Evolutionary conservation across 2,329 filamentous ascomycete genomes (phyloP).

Genomic region (Aspergillus neotritici): DNA sequence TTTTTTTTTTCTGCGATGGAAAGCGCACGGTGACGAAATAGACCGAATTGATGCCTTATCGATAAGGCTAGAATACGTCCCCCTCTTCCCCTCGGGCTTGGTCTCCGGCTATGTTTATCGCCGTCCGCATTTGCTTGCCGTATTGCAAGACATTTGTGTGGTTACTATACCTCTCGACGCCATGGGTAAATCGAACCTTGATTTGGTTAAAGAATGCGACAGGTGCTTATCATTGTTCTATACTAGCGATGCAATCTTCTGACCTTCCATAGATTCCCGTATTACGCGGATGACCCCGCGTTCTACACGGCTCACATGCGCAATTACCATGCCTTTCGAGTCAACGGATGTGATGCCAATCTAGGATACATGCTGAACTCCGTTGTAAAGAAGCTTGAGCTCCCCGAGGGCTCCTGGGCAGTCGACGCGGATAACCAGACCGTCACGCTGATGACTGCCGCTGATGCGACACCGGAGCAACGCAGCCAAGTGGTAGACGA

Average conservation of each 20-base stretch:
- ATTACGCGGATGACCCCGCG: conserved; percentile 56
- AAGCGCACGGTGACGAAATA: conserved; percentile 22
- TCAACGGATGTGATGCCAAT: conserved; percentile 58
- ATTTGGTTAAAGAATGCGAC: conserved; percentile 54
- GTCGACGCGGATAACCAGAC: conserved; percentile 57
- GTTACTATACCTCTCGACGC: conserved; percentile 3
- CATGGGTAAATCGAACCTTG: conserved; percentile 45
- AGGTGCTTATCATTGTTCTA: conserved; percentile 29
- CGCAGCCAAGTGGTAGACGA: conserved; percentile 55
- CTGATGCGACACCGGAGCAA: conserved; percentile 53
- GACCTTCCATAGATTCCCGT: conserved; percentile 62
- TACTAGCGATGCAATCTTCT: neutral
- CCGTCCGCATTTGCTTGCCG: neutral
- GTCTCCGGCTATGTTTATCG: no score
- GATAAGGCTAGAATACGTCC: conserved; percentile 18
- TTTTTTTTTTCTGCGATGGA: conserved; percentile 20
- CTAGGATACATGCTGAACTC: conserved; percentile 55
- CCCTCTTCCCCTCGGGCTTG: no score
- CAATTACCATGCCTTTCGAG: conserved; percentile 60
- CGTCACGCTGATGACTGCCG: conserved; percentile 55
- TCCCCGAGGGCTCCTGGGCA: conserved; percentile 53
- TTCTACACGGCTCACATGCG: conserved; percentile 50
- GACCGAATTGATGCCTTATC: conserved; percentile 20
- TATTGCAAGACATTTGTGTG: neutral
- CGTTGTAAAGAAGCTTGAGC: conserved; percentile 39